These are phyloP conservation scores for Teratosphaeria epicoccoides DNA, from an alignment of 2,329 filamentous ascomycete species.

Conservation along the genomic window DNA sequence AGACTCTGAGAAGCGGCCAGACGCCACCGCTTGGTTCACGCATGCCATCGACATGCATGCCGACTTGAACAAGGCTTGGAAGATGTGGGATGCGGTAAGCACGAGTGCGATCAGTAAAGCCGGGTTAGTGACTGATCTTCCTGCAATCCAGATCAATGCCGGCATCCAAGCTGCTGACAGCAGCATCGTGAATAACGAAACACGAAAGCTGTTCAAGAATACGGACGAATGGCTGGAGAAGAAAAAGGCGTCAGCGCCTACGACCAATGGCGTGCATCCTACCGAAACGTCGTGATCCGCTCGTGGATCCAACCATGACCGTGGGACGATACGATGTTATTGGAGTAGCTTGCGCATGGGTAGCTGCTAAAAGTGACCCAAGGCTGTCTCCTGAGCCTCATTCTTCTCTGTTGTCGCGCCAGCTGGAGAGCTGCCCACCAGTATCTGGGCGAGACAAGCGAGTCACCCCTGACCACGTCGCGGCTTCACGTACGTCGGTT, in stretches of 20 bases:
- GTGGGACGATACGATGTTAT: not conserved
- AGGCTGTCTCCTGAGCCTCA: no score
- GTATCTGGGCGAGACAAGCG: no score
- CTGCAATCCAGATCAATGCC: conserved; percentile 40
- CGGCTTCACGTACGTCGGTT: no score
- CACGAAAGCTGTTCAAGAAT: conserved; percentile 46
- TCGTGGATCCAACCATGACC: not conserved
- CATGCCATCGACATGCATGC: conserved; percentile 47
- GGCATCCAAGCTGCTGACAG: conserved; percentile 46
- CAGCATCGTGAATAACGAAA: conserved; percentile 32
- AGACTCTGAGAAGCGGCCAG: conserved; percentile 40
- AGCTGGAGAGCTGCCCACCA: no score
- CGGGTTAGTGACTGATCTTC: conserved; percentile 2
- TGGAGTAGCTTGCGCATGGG: not conserved
- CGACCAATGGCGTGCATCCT: not conserved
- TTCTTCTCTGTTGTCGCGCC: no score
- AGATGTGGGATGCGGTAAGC: conserved; percentile 54
- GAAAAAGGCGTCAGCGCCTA: conserved; percentile 10
- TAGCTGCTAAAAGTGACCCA: no score
- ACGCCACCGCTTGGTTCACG: conserved; percentile 49
- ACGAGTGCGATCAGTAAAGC: not conserved
- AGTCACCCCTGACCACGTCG: no score
- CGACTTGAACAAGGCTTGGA: conserved; percentile 51
- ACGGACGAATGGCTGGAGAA: conserved; percentile 48
- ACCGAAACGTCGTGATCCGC: not conserved